Evolutionary conservation across 352 stramenopile species (phyloP), one percentile per base, ranked within the genome.

Genomic region (Phytopythium kandeliae): DNA sequence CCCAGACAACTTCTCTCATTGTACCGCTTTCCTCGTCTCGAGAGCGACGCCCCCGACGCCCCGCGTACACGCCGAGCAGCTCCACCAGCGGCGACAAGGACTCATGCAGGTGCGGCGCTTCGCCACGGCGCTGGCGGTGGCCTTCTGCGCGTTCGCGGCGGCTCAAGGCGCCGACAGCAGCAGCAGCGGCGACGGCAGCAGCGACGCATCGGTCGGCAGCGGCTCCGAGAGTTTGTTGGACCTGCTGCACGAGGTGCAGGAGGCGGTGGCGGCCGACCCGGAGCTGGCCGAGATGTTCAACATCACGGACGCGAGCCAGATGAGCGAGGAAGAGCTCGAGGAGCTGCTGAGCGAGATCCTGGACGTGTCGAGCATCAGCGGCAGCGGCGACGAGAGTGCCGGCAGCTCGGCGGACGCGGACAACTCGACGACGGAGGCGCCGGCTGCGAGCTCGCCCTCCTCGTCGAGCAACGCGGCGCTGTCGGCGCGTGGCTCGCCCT

Each of bases 231-330:
- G 57, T 6, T 54, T 74, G 6, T 22, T 51, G 13, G 51, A 71
- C 44, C 62, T 74, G 25, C 54, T 74, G 31, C 53, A 58, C 3
- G 47, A 74, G 10, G 66, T 74, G 26, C 66, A 74, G 54, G 54
- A 53, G 15, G 62, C 66, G 1, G 66, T 74, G 42, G 54, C 53
- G 9, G 50, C 54, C 33, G 56, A 74, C 47, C 55, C 51, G n/a
- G 66, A 56, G 48, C 62, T 74, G 12, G 57, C 66, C 25, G 53
- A 66, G 44, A 71, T 74, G 59, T 71, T 74, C 38, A 55, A 74
- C 51, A 61, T 74, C 28, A 51, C 55, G 6, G 59, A 55, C 33
- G 50, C 66, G 25, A 69, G 57, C 37, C 36, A 71, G 46, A 65
- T 74, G 62, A 74, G 59, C 40, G 66, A 74, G 41, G 44, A 54